Conservation (phyloP, 2,329 filamentous ascomycete species). For the Cryoendolithus antarcticus region DNA sequence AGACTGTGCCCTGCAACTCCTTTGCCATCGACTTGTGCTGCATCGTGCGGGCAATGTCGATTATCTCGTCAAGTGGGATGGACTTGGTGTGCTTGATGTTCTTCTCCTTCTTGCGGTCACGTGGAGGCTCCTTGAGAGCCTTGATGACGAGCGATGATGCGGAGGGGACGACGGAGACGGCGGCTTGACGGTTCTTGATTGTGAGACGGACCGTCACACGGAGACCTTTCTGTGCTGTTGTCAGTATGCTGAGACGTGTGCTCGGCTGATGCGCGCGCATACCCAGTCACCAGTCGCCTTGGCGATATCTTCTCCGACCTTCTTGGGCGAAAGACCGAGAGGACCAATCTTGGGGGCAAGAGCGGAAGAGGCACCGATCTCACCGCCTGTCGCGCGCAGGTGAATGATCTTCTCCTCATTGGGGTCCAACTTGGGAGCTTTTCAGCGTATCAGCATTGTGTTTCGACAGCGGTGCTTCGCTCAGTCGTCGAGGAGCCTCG, state of each 20-base stretch:
- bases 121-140: constrained; percentile 95
- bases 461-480: not conserved
- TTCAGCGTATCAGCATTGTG: constrained; percentile 8
- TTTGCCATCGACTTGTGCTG: constrained; percentile 92
- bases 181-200: constrained; percentile 99
- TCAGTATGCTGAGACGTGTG: constrained; percentile 1
- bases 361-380: constrained; percentile 95
- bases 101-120: constrained; percentile 99
- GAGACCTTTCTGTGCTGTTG: constrained; percentile 61
- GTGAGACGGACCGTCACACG: constrained; percentile 97
- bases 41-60: constrained; percentile 92
- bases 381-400: constrained; percentile 95
- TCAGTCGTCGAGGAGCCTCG: constrained; percentile 22
- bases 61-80: constrained; percentile 84
- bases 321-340: constrained; percentile 97
- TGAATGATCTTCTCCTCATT: constrained; percentile 97
- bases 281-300: constrained; percentile 99
- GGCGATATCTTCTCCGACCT: constrained; percentile 99
- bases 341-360: constrained; percentile 99
- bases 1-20: constrained; percentile 79
- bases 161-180: constrained; percentile 92
- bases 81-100: constrained; percentile 99
- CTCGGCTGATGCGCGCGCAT: constrained; percentile 28
- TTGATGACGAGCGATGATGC: constrained; percentile 97
- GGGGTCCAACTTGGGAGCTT: constrained; percentile 98